phyloP scores from a whole-genome alignment of 345 rosid species.

The Murraya paniculata region DNA sequence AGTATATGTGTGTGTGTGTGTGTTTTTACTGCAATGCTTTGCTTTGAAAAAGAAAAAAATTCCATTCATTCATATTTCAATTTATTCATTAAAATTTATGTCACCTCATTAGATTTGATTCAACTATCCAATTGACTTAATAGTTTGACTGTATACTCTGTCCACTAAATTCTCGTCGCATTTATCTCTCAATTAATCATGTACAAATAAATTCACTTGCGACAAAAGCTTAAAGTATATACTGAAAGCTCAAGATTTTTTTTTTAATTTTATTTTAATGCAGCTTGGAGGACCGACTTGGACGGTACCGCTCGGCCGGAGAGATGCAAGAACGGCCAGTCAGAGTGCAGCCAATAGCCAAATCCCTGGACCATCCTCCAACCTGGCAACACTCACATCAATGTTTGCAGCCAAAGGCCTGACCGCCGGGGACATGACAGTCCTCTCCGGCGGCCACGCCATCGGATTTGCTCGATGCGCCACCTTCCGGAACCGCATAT shows the following conservation, averaged over 20 bases:
- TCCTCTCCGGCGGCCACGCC: constrained; percentile 39
- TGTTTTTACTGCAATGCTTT: no score
- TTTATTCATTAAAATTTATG: no score
- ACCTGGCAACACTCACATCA: constrained; percentile 36
- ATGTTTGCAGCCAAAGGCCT: constrained; percentile 38
- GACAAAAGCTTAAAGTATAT: not conserved
- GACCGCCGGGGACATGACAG: constrained; percentile 37
- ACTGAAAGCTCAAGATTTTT: not conserved
- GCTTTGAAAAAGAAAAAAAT: no score
- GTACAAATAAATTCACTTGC: no score
- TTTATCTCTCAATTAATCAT: no score
- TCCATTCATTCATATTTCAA: no score
- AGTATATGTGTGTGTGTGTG: not conserved
- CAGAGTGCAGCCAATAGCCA: constrained; percentile 37
- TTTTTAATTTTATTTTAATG: not conserved
- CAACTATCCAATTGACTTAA: not conserved
- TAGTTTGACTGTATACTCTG: no score
- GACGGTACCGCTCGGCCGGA: constrained; percentile 43
- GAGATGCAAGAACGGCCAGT: constrained; percentile 50
- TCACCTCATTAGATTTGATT: not conserved
- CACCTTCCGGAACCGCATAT: constrained; percentile 36
- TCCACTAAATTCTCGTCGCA: no score
- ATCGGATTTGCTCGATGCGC: constrained; percentile 31
- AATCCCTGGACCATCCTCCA: constrained; percentile 35
- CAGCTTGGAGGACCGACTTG: constrained; percentile 43